Conservation (phyloP, 192 early-diverging fungal species). For the Backusella luteola region DNA sequence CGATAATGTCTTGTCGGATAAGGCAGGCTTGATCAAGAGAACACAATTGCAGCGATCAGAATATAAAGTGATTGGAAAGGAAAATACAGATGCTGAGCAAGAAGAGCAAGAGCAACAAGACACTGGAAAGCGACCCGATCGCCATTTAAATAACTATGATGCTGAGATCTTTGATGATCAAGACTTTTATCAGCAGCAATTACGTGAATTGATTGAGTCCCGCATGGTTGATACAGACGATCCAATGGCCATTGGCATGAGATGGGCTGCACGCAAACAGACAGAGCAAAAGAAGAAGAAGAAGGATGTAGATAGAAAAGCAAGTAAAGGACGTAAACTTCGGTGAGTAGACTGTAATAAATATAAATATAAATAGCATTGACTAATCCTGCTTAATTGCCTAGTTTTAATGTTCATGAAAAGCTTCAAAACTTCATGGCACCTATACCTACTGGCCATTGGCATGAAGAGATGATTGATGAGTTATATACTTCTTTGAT, state of each 20-base stretch:
- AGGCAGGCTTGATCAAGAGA: slow-evolving; percentile 78
- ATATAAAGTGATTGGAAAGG: slow-evolving; percentile 58
- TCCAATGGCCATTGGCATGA: slow-evolving; percentile 74
- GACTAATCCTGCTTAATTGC: neutral
- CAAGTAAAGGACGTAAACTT: slow-evolving; percentile 88
- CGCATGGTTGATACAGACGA: slow-evolving; percentile 92
- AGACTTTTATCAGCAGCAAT: slow-evolving; percentile 92
- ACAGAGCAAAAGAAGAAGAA: slow-evolving; percentile 63
- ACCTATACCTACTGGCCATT: slow-evolving; percentile 80
- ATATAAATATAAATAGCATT: neutral
- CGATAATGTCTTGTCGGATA: slow-evolving; percentile 55
- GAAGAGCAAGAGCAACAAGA: slow-evolving; percentile 37
- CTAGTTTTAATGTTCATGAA: slow-evolving; percentile 89
- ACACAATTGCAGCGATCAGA: slow-evolving; percentile 81
- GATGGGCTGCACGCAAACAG: slow-evolving; percentile 78
- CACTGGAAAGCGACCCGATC: slow-evolving; percentile 44
- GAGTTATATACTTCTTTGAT: slow-evolving; percentile 88
- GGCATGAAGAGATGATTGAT: slow-evolving; percentile 93
- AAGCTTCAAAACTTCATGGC: slow-evolving; percentile 98
- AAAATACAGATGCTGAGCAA: neutral
- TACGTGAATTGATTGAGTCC: slow-evolving; percentile 94
- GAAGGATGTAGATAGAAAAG: slow-evolving; percentile 83
- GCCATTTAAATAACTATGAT: slow-evolving; percentile 71
- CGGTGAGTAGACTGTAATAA: slow-evolving; percentile 39
- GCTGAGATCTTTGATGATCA: slow-evolving; percentile 93